Evolutionary conservation across 371 early-diverging fungal genomes (phyloP).

Genomic region (Apophysomyces elegans): DNA sequence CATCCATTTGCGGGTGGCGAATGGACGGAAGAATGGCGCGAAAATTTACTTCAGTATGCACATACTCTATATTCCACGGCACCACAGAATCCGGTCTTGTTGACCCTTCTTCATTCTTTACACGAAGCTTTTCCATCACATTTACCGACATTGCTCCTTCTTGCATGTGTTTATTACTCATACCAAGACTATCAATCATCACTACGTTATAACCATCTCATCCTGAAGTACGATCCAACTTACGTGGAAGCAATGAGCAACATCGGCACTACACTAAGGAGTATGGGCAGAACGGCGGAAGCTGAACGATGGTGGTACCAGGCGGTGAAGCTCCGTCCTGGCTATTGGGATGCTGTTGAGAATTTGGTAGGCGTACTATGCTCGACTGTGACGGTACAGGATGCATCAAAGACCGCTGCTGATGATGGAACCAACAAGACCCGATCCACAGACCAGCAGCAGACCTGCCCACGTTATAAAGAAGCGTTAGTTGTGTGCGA

Average conservation of each 20-base stretch:
- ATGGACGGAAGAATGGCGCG: conserved; percentile 56
- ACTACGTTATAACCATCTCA: conserved; percentile 78
- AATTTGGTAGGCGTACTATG: conserved; percentile 86
- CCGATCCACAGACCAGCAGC: conserved; percentile 1
- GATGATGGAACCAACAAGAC: conserved; percentile 6
- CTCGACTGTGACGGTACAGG: conserved; percentile 37
- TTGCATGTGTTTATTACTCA: conserved; percentile 89
- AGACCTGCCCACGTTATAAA: conserved; percentile 57
- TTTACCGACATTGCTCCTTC: conserved; percentile 80
- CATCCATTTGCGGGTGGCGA: conserved; percentile 23
- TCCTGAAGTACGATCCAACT: conserved; percentile 77
- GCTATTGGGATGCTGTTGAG: conserved; percentile 93
- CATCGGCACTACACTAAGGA: conserved; percentile 87
- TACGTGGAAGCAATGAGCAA: conserved; percentile 94
- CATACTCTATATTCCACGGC: conserved; percentile 67
- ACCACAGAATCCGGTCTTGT: conserved; percentile 55
- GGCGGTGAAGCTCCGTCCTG: conserved; percentile 83
- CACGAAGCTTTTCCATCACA: conserved; percentile 69
- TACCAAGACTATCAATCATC: conserved; percentile 74
- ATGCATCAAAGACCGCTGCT: conserved; percentile 15
- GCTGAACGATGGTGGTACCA: conserved; percentile 90
- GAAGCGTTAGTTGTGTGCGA: conserved; percentile 86
- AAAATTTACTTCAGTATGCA: conserved; percentile 68
- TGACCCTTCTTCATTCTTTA: conserved; percentile 67
- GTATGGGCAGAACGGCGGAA: conserved; percentile 71